A percentile compares a stretch with the other conserved stretches of the same genome.
phyloP scores from a whole-genome alignment of 2,329 filamentous ascomycete genomes.

The Penicillium aurantiogriseum region DNA sequence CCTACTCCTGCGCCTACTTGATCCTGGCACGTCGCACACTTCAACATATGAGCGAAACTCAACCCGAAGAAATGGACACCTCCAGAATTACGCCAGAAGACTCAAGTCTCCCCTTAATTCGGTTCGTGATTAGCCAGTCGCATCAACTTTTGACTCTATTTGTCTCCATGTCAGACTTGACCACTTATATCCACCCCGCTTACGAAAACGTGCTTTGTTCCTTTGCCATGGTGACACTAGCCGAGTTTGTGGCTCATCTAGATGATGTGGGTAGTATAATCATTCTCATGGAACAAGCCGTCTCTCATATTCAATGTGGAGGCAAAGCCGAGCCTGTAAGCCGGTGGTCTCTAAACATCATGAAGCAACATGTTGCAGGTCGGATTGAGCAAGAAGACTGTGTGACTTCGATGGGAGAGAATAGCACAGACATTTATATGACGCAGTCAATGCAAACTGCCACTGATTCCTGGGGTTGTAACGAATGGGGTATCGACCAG shows the following conservation, averaged over 20 bases:
- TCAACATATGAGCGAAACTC: background rate
- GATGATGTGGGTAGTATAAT: background rate
- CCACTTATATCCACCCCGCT: background rate
- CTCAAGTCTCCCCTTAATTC: background rate
- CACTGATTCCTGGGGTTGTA: conserved; percentile 4
- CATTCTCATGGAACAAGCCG: background rate
- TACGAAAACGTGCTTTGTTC: background rate
- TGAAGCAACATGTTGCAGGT: conserved; percentile 13
- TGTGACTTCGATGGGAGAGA: background rate
- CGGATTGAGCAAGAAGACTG: background rate
- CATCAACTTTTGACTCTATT: background rate
- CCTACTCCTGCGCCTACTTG: background rate
- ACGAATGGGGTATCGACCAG: conserved; percentile 9
- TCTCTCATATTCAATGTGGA: conserved; percentile 19
- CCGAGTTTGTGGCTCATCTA: background rate
- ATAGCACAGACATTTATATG: background rate
- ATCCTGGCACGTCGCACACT: background rate
- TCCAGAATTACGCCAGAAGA: background rate
- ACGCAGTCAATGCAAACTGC: background rate
- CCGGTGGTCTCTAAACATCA: conserved; percentile 17
- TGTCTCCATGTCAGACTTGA: background rate
- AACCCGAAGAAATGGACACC: background rate
- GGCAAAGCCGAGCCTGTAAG: conserved; percentile 19
- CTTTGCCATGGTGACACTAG: background rate
- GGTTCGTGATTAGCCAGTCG: background rate